A percentile compares a stretch with the other conserved stretches of the same genome.
phyloP scores from a whole-genome alignment of 345 rosid genomes.

The Eucalyptus curtisii region DNA sequence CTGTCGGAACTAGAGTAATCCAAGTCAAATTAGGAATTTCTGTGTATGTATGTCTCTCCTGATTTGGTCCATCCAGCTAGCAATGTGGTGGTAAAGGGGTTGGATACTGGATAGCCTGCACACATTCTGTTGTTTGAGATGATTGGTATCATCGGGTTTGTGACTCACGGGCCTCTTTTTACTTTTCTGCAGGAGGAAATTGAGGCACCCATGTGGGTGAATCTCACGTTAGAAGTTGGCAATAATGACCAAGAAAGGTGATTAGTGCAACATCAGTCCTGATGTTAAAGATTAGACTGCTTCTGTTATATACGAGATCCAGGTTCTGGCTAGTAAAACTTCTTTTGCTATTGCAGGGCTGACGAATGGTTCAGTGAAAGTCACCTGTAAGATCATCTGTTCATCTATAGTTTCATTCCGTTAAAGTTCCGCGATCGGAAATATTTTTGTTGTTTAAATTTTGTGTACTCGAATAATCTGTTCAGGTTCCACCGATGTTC shows the following conservation, averaged over 20 bases:
- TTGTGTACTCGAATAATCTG: neutral
- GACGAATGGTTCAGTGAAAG: slow-evolving; percentile 36
- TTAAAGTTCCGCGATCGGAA: neutral
- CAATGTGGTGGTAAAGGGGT: neutral
- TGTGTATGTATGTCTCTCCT: neutral
- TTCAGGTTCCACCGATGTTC: slow-evolving; percentile 51
- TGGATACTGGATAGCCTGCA: neutral
- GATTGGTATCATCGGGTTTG: neutral
- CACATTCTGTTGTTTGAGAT: neutral
- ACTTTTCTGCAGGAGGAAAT: slow-evolving; percentile 17
- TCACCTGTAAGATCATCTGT: slow-evolving; percentile 33
- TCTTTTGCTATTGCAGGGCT: slow-evolving; percentile 20
- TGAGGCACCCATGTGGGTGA: slow-evolving; percentile 36
- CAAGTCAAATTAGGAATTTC: neutral
- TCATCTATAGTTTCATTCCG: neutral
- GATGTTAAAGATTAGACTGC: neutral
- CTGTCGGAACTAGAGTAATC: neutral
- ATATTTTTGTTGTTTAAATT: neutral
- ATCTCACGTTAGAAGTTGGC: slow-evolving; percentile 13
- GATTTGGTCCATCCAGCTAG: neutral
- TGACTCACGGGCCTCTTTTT: neutral
- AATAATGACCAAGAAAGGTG: slow-evolving; percentile 6
- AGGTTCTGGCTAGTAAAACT: neutral
- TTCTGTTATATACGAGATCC: neutral
- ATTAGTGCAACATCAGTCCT: neutral